Percentiles rank a stretch among this genome's conserved stretches.
Conservation (phyloP, 208 protist species). For the Acanthamoeba triangularis region DNA sequence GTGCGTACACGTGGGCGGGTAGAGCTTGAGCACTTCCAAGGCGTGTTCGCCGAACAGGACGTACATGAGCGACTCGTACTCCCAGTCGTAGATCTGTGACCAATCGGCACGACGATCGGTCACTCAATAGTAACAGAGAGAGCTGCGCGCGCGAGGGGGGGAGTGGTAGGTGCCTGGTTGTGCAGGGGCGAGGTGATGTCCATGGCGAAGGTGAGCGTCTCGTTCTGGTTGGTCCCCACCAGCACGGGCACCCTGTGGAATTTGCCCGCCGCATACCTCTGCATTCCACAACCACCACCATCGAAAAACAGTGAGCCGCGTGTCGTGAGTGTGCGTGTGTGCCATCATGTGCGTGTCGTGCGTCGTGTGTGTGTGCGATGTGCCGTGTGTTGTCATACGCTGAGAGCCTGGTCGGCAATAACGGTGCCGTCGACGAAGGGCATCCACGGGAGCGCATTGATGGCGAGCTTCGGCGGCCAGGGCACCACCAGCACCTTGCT, state of each 20-base stretch:
- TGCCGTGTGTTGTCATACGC: not conserved
- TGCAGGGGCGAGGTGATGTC: slow-evolving; percentile 29
- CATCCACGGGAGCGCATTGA: slow-evolving; percentile 14
- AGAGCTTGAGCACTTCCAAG: not conserved
- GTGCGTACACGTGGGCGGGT: not conserved
- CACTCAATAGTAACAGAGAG: too few relatives aligned
- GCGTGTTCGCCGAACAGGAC: slow-evolving; percentile 9
- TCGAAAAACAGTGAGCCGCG: not conserved
- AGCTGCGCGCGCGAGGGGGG: too few relatives aligned
- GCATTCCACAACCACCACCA: not conserved
- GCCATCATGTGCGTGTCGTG: too few relatives aligned
- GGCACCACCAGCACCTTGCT: slow-evolving; percentile 21
- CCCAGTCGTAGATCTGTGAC: not conserved
- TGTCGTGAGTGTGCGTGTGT: not conserved
- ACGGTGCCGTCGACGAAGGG: slow-evolving; percentile 13
- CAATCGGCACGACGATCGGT: too few relatives aligned
- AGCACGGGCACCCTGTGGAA: slow-evolving; percentile 50
- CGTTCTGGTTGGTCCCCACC: slow-evolving; percentile 52
- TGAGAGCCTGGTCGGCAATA: not conserved
- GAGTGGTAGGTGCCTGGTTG: not conserved
- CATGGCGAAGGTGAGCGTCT: slow-evolving; percentile 35
- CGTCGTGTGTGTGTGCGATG: too few relatives aligned
- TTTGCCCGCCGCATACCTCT: not conserved
- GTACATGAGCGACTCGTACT: slow-evolving; percentile 41
- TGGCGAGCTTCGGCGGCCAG: slow-evolving; percentile 24